phyloP scores from a whole-genome alignment of 1,284 basidiomycete species.

The Austroboletus novae-zelandiae region DNA sequence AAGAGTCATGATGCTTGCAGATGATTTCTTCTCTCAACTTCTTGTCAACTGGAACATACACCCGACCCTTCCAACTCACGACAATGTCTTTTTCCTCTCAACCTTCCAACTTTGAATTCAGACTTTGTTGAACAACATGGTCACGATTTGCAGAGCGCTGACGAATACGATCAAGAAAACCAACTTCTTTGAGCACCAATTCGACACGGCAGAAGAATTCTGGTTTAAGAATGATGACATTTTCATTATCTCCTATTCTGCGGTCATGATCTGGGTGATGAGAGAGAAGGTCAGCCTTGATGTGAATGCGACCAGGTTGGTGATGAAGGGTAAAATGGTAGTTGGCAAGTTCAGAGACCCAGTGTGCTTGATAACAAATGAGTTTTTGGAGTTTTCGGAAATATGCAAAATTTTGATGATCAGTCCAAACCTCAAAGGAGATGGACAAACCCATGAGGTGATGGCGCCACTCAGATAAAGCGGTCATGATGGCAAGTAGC shows the following conservation, averaged over 20 bases:
- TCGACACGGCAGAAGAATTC: neutral
- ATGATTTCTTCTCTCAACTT: conserved; percentile 22
- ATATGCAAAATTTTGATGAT: too few relatives aligned
- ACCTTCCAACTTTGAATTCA: conserved; percentile 1
- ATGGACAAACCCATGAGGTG: conserved; percentile 25
- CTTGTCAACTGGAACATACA: conserved; percentile 23
- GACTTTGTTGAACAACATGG: neutral
- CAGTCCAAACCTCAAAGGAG: conserved; percentile 20
- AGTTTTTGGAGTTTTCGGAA: conserved; percentile 29
- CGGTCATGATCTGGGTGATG: neutral
- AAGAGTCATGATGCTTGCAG: too few relatives aligned
- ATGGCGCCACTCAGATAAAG: conserved; percentile 23
- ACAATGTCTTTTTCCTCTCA: conserved; percentile 12
- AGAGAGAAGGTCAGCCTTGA: neutral
- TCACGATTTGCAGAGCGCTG: neutral
- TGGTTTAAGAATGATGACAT: neutral
- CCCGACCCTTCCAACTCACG: conserved; percentile 7
- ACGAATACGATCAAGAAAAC: neutral
- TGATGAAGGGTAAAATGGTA: too few relatives aligned
- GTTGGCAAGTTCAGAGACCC: conserved; percentile 32
- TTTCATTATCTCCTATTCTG: neutral
- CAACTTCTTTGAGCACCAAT: neutral
- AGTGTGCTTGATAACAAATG: conserved; percentile 36
- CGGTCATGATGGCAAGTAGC: conserved; percentile 6
- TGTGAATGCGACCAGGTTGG: neutral